These are phyloP conservation scores for Buxus sempervirens DNA, from an alignment of 164 flowering plant genomes.

Conservation along the genomic window DNA sequence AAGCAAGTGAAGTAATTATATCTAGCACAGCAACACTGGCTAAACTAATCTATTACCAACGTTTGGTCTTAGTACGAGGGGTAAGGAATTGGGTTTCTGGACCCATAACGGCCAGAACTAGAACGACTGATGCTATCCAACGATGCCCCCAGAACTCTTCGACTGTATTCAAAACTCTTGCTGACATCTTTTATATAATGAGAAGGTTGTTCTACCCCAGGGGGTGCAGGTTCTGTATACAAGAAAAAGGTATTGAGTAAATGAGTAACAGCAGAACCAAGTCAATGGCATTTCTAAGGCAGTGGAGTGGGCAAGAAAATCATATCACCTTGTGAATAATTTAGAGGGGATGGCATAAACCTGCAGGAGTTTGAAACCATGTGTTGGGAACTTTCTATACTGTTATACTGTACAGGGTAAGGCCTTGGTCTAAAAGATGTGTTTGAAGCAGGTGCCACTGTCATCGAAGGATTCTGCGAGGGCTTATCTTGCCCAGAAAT, in stretches of 20 bases:
- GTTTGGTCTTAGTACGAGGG: conserved; percentile 20
- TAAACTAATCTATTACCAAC: not conserved
- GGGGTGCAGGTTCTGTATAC: conserved; percentile 37
- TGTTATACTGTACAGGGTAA: conserved; percentile 21
- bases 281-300: not conserved
- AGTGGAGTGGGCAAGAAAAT: not conserved
- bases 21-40: not conserved
- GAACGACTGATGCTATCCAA: conserved; percentile 35
- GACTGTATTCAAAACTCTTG: conserved; percentile 41
- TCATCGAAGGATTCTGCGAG: conserved; percentile 24
- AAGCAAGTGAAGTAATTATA: not conserved
- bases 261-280: conserved; percentile 6
- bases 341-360: conserved; percentile 23
- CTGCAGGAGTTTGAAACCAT: conserved; percentile 22
- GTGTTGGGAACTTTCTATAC: conserved; percentile 27
- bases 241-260: conserved; percentile 11
- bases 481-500: conserved; percentile 75
- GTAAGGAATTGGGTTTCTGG: conserved; percentile 25
- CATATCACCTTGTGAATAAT: conserved; percentile 35
- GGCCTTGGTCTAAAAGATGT: conserved; percentile 29
- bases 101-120: conserved; percentile 46
- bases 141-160: conserved; percentile 40
- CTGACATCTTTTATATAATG: conserved; percentile 42
- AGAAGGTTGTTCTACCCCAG: conserved; percentile 37
- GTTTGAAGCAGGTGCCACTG: conserved; percentile 16